Percentiles rank a stretch among this genome's conserved stretches.
Conservation (phyloP, 345 rosid genomes). For the Chamaenerion angustifolium region DNA sequence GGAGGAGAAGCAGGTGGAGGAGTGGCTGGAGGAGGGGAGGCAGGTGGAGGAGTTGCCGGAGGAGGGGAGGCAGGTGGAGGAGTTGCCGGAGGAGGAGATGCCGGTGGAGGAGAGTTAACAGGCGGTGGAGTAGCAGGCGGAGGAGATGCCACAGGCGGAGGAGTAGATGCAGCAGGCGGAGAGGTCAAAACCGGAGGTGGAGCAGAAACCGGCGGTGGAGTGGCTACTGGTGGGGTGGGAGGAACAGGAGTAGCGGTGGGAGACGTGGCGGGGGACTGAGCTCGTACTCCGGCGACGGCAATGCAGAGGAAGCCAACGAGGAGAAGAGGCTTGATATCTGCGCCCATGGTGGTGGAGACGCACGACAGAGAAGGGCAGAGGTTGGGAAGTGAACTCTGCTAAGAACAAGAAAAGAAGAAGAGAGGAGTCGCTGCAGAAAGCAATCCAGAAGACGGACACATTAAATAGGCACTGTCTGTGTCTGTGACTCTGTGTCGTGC, state of each 20-base stretch:
- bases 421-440: no score
- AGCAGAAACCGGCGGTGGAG: slow-evolving; percentile 5
- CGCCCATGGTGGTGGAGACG: background rate
- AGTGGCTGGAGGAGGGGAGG: slow-evolving; percentile 33
- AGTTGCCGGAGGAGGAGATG: slow-evolving; percentile 26
- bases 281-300: slow-evolving; percentile 11
- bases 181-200: slow-evolving; percentile 8
- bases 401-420: no score
- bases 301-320: slow-evolving; percentile 11
- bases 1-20: slow-evolving; percentile 29
- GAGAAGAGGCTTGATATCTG: slow-evolving; percentile 5
- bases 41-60: slow-evolving; percentile 23
- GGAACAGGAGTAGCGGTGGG: slow-evolving; percentile 1
- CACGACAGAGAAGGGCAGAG: background rate
- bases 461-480: no score
- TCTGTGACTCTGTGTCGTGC: no score
- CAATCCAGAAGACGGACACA: no score
- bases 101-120: slow-evolving; percentile 17
- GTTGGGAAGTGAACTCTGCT: no score
- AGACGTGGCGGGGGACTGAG: slow-evolving; percentile 7
- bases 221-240: slow-evolving; percentile 2
- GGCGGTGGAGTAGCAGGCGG: slow-evolving; percentile 29
- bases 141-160: slow-evolving; percentile 18
- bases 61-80: slow-evolving; percentile 38
- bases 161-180: slow-evolving; percentile 1